Conservation (phyloP, 345 rosid genomes). For the Pistacia integerrima region DNA sequence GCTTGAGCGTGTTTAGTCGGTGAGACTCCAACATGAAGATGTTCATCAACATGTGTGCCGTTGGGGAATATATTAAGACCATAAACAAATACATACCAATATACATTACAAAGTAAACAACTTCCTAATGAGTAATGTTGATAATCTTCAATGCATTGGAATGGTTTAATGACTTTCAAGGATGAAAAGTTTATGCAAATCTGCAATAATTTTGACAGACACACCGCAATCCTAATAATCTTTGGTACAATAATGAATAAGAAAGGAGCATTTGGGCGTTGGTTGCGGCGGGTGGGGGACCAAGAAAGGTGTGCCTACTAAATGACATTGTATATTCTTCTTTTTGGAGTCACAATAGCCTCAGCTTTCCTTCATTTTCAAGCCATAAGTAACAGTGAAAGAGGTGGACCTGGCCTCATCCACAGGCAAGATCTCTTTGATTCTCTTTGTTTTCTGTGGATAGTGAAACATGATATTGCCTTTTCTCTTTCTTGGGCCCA, state of each 20-base stretch:
- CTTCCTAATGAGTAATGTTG: no score
- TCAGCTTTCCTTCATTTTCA: constrained; percentile 39
- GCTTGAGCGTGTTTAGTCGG: no score
- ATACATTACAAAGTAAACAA: no score
- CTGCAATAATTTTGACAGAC: no score
- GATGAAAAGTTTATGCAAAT: no score
- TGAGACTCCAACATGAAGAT: no score
- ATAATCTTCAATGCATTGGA: no score
- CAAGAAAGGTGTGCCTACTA: constrained; percentile 17
- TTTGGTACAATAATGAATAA: constrained; percentile 11
- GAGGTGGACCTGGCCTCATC: constrained; percentile 53
- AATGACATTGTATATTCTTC: constrained; percentile 21
- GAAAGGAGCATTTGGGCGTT: constrained; percentile 21
- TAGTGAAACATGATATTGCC: constrained; percentile 50
- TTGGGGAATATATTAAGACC: no score
- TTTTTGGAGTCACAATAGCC: constrained; percentile 30
- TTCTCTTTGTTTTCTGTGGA: constrained; percentile 55
- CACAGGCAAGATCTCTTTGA: constrained; percentile 57
- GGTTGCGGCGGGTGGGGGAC: constrained; percentile 35
- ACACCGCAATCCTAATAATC: not conserved
- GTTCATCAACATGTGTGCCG: no score
- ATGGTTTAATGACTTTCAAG: no score
- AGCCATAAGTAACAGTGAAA: constrained; percentile 34
- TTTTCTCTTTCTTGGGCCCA: constrained; percentile 56
- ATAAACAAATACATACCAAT: no score